Conservation (phyloP, 1,139 yeast species). For the Taiozyma onychis region DNA sequence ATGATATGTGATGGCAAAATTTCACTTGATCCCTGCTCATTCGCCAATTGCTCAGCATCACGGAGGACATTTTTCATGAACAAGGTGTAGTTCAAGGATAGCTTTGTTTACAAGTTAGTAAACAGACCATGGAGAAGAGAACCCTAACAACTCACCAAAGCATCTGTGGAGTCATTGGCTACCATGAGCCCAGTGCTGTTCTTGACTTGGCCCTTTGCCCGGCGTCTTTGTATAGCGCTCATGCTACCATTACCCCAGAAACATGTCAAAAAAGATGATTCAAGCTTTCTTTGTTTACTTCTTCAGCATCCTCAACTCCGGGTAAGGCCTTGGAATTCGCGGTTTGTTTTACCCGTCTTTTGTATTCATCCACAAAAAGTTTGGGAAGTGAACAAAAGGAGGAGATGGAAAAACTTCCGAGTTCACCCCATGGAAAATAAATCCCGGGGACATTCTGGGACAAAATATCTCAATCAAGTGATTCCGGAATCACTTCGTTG, state of each 20-base stretch:
- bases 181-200: slow-evolving; percentile 6
- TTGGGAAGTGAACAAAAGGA: background rate
- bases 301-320: background rate
- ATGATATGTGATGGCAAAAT: slow-evolving; percentile 30
- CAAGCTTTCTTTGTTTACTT: background rate
- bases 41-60: slow-evolving; percentile 29
- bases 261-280: background rate
- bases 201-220: slow-evolving; percentile 8
- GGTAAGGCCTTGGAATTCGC: background rate
- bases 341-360: background rate
- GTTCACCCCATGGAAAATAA: background rate
- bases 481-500: too few relatives aligned
- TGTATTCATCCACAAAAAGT: too few relatives aligned
- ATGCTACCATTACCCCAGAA: background rate
- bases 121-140: background rate
- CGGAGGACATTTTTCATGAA: slow-evolving; percentile 36
- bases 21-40: slow-evolving; percentile 32
- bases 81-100: slow-evolving; percentile 44
- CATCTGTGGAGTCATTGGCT: slow-evolving; percentile 35
- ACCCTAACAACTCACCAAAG: slow-evolving; percentile 25
- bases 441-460: background rate
- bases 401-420: background rate
- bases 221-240: background rate
- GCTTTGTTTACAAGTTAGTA: slow-evolving; percentile 6
- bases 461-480: background rate